Percentiles rank a stretch among this genome's conserved stretches.
These are phyloP conservation scores for Alternaria hordeiaustralica DNA, from an alignment of 2,329 filamentous ascomycete genomes.

Conservation along the genomic window DNA sequence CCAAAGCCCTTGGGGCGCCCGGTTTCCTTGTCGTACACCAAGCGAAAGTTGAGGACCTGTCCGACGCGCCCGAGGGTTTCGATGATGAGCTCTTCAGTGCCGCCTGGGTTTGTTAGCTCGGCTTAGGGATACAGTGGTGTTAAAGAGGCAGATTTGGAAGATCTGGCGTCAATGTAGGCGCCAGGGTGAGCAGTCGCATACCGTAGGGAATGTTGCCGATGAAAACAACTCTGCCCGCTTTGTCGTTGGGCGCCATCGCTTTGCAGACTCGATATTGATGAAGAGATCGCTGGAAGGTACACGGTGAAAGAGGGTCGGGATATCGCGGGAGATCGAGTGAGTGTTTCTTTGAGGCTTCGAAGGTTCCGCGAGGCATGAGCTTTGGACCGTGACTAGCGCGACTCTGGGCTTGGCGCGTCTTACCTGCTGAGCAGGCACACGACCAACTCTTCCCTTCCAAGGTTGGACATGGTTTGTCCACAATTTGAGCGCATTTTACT, in stretches of 20 bases:
- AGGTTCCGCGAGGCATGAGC: not conserved
- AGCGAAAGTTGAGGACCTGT: slow-evolving; percentile 86
- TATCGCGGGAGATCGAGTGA: not conserved
- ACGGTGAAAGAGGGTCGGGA: not conserved
- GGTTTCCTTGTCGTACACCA: slow-evolving; percentile 95
- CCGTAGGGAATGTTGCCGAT: slow-evolving; percentile 88
- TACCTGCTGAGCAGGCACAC: not conserved
- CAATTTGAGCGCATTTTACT: not conserved
- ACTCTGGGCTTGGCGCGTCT: slow-evolving; percentile 12
- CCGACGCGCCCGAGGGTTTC: slow-evolving; percentile 92
- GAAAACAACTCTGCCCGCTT: slow-evolving; percentile 79
- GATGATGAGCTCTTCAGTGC: slow-evolving; percentile 94
- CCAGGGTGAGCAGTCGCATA: slow-evolving; percentile 46
- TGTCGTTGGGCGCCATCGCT: slow-evolving; percentile 59
- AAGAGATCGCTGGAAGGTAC: not conserved
- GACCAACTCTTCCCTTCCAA: not conserved
- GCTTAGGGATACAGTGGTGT: not conserved
- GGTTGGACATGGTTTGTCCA: not conserved
- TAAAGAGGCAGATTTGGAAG: not conserved
- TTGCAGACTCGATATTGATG: not conserved
- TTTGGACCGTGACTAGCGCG: slow-evolving; percentile 1
- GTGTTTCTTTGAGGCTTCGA: slow-evolving; percentile 11
- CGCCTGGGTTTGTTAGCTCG: slow-evolving; percentile 62
- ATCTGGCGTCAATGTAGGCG: not conserved
- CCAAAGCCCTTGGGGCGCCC: slow-evolving; percentile 95